Conservation (phyloP, 495 filamentous ascomycete genomes). For the Aeminium ludgeri region DNA sequence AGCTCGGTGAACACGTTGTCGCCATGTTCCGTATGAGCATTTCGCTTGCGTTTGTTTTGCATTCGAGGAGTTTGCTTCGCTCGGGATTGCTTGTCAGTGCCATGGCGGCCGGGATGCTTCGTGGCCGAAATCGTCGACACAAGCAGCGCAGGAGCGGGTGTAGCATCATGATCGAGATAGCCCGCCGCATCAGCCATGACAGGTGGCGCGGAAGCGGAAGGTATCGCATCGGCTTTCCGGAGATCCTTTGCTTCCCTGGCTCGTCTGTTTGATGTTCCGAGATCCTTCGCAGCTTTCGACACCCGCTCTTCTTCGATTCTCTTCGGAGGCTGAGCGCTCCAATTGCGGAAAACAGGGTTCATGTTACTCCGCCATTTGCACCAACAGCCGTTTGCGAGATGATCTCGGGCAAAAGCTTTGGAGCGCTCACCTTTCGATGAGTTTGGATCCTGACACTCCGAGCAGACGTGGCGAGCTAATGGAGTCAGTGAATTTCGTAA, state of each 20-base stretch:
- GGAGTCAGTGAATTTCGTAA: not conserved
- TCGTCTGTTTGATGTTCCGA: not conserved
- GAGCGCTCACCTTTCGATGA: not conserved
- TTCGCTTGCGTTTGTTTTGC: too few relatives aligned
- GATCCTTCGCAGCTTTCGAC: not conserved
- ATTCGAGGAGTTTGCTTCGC: too few relatives aligned
- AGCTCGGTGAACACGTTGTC: too few relatives aligned
- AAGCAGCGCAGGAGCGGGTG: too few relatives aligned
- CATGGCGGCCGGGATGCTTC: too few relatives aligned
- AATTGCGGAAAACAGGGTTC: not conserved
- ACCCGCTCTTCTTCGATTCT: conserved; percentile 4
- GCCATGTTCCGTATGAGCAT: too few relatives aligned
- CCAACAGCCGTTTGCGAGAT: not conserved
- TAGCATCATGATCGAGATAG: too few relatives aligned
- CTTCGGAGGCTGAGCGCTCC: not conserved
- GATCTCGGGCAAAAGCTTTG: not conserved
- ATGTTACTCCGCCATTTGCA: not conserved
- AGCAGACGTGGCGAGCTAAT: conserved; percentile 4
- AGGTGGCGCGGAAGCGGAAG: too few relatives aligned
- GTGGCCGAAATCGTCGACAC: too few relatives aligned
- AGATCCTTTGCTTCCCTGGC: not conserved
- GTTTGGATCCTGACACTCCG: conserved; percentile 5
- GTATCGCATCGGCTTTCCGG: too few relatives aligned
- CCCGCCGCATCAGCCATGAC: too few relatives aligned
- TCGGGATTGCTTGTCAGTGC: too few relatives aligned